Conservation (phyloP, 2,329 filamentous ascomycete genomes). For the Cryphonectria nitschkei region DNA sequence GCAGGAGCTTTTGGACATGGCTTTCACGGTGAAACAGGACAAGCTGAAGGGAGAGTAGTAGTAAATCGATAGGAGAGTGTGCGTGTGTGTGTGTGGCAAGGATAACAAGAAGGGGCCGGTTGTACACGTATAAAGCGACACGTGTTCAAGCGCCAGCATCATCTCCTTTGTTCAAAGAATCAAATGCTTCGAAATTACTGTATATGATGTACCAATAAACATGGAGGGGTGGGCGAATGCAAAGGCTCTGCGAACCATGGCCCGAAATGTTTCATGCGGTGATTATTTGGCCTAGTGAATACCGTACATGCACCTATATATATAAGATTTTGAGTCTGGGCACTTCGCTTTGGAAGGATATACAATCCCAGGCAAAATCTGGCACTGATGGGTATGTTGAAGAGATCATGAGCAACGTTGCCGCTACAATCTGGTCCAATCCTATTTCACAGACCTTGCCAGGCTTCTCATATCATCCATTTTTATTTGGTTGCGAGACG, state of each 20-base stretch:
- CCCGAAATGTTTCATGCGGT: background rate
- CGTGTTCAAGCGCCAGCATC: conserved; percentile 19
- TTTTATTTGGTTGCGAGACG: background rate
- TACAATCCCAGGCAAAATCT: background rate
- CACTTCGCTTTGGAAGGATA: background rate
- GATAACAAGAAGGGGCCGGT: background rate
- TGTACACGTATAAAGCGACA: conserved; percentile 11
- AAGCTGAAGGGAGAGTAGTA: conserved; percentile 66
- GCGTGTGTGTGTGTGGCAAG: too few relatives aligned
- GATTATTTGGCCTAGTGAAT: background rate
- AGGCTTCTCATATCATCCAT: background rate
- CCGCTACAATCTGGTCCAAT: background rate
- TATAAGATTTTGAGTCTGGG: too few relatives aligned
- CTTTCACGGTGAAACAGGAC: conserved; percentile 67
- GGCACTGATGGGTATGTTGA: background rate
- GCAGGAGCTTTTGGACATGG: conserved; percentile 73
- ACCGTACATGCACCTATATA: background rate
- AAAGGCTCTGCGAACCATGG: conserved; percentile 17
- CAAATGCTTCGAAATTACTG: conserved; percentile 14
- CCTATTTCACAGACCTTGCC: background rate
- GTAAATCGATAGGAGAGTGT: conserved; percentile 38
- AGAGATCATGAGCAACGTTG: background rate
- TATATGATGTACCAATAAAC: conserved; percentile 21
- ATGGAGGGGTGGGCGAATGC: conserved; percentile 23
- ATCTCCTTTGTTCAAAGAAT: conserved; percentile 27